A percentile compares a stretch with the other conserved stretches of the same genome.
These are phyloP conservation scores for Pythium graminicola DNA, from an alignment of 352 stramenopile genomes.

Conservation along the genomic window DNA sequence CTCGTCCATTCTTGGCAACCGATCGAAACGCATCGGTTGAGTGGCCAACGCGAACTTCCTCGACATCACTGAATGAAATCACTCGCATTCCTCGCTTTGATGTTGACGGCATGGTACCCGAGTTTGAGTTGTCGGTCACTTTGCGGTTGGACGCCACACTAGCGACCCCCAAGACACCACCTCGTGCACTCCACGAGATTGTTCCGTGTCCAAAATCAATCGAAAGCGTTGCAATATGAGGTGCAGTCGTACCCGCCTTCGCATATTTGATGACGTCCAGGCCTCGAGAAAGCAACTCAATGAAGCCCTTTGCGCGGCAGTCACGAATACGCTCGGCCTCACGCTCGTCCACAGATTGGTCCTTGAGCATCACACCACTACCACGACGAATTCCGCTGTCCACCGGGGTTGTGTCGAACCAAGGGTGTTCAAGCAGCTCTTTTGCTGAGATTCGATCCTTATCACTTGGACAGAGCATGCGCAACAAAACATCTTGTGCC, in stretches of 20 bases:
- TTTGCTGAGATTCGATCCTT: slow-evolving; percentile 53
- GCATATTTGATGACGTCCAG: slow-evolving; percentile 62
- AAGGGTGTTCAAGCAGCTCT: slow-evolving; percentile 55
- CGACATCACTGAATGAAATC: slow-evolving; percentile 46
- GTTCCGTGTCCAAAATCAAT: slow-evolving; percentile 42
- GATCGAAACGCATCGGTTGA: slow-evolving; percentile 41
- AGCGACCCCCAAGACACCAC: slow-evolving; percentile 13
- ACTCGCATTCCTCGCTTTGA: slow-evolving; percentile 11
- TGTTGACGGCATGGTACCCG: neutral
- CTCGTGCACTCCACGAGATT: slow-evolving; percentile 50
- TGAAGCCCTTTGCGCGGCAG: slow-evolving; percentile 54
- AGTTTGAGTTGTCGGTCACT: slow-evolving; percentile 12
- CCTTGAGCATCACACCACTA: neutral
- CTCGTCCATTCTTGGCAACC: slow-evolving; percentile 22
- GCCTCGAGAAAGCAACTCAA: slow-evolving; percentile 51
- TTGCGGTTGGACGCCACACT: slow-evolving; percentile 5
- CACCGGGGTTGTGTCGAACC: slow-evolving; percentile 28
- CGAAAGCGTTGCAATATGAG: slow-evolving; percentile 37
- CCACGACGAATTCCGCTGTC: slow-evolving; percentile 4
- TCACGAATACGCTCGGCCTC: slow-evolving; percentile 38
- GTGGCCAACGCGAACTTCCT: slow-evolving; percentile 46
- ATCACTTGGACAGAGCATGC: slow-evolving; percentile 47
- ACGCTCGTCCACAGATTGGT: slow-evolving; percentile 9
- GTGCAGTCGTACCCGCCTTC: slow-evolving; percentile 32
- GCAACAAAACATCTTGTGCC: slow-evolving; percentile 55